Base-by-base conservation (phyloP, 345 rosid genomes). In the Eucalyptus grandis region DNA sequence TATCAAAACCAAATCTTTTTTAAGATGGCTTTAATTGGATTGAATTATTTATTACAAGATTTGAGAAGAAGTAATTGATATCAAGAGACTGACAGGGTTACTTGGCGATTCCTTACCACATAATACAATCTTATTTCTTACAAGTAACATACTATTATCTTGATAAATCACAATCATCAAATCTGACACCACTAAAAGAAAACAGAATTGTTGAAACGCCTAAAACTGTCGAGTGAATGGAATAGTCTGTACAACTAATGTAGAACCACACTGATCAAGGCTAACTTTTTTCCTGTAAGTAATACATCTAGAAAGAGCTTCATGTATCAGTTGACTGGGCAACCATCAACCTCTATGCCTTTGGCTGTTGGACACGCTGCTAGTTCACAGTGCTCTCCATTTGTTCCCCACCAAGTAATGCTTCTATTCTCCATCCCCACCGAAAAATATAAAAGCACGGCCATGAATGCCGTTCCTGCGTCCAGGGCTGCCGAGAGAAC, bases 381-480 rank as follows among this genome's bases (percentile, higher is more conserved):
- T 69, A 97, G 91, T 11, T 94, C 94, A 93, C 99, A 97, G 56
- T 95, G 98, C 80, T 97, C 96, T 47, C 99, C 99, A 19, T 88
- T 56, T 30, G 96, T 95, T 88, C 96, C 99, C 97, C 98, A 96
- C 98, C 99, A 95, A 26, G 72, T 88, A 87, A 96, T 34, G 56
- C 91, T 89, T 90, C 81, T 95, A 4, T 95, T 91, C 90, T 95
- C 97, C 88, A 95, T 90, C 53, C 99, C 95, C 34, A 96, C 90
- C 53, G 96, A 89, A 91, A 97, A 94, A 91, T 97, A 96, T 91
- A 96, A 88, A 46, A 95, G 89, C 88, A 96, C 96, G 31, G 96
- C 96, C 98, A 97, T 96, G 95, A 94, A 96, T 54, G 97, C 98
- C 72, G 96, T 95, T 88, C 99, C 98, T 4, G 98, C 99, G 34